Percentiles rank a stretch among this genome's conserved stretches.
phyloP scores from a whole-genome alignment of 2,329 filamentous ascomycete species.

The Chaetothyriales sp. region DNA sequence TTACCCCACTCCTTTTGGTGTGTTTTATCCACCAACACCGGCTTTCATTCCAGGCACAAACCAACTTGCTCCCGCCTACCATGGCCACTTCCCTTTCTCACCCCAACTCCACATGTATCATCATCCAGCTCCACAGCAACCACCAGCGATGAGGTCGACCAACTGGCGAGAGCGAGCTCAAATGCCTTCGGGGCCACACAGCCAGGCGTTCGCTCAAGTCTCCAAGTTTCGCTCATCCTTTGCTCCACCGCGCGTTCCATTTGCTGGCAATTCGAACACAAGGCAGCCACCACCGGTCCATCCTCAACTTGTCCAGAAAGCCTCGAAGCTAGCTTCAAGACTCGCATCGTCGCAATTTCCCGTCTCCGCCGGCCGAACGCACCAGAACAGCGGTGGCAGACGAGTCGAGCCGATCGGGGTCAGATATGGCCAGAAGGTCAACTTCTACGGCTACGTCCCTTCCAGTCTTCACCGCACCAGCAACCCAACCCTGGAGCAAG shows the following conservation, averaged over 20 bases:
- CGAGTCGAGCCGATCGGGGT: background rate
- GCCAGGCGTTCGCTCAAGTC: background rate
- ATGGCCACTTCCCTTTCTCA: background rate
- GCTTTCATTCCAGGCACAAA: background rate
- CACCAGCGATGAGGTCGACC: background rate
- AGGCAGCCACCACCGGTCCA: background rate
- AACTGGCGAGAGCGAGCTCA: background rate
- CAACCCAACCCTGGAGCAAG: background rate
- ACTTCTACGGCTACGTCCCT: background rate
- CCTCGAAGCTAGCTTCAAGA: background rate
- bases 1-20: background rate
- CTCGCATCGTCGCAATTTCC: too few relatives aligned
- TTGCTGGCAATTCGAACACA: background rate
- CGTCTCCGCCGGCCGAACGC: background rate
- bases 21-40: background rate
- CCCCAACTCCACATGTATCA: background rate
- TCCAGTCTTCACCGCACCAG: background rate
- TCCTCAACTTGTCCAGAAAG: too few relatives aligned
- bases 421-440: background rate
- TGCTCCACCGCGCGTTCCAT: background rate
- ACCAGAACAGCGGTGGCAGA: background rate
- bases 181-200: background rate
- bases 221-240: background rate
- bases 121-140: background rate
- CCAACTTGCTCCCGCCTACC: background rate